phyloP scores from a whole-genome alignment of 768 basidiomycete species.

The Rhodosporidiobolus odoratus region DNA sequence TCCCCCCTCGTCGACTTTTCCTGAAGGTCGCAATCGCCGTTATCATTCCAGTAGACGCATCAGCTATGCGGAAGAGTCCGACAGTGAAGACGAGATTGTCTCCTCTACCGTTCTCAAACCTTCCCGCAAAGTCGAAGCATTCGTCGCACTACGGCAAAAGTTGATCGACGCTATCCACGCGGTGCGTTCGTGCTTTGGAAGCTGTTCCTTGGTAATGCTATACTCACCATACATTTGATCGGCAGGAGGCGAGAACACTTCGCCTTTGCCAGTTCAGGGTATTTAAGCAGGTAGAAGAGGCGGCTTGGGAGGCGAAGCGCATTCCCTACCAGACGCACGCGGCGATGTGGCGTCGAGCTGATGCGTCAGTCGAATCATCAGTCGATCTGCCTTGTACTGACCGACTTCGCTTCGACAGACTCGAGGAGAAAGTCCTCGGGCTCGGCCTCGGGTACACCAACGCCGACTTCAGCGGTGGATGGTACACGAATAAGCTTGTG shows the following conservation, averaged over 20 bases:
- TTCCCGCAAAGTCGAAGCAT: conserved; percentile 6
- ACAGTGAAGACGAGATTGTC: neutral
- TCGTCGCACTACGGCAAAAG: conserved; percentile 38
- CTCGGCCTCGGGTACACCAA: neutral
- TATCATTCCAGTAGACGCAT: neutral
- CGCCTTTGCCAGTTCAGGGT: no score
- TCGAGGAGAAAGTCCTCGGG: neutral
- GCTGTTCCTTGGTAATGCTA: neutral
- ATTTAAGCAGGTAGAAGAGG: no score
- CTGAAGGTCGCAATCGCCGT: neutral
- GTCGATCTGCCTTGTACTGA: neutral
- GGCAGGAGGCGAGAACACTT: no score
- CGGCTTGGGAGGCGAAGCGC: no score
- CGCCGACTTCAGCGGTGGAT: neutral
- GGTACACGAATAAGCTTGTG: neutral
- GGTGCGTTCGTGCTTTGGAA: neutral
- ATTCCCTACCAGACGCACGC: no score
- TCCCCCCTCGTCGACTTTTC: no score
- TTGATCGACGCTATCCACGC: conserved; percentile 39
- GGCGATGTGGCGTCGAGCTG: no score
- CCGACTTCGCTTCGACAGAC: neutral
- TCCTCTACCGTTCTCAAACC: neutral
- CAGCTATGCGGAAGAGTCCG: neutral
- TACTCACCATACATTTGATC: no score
- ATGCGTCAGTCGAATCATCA: no score